Evolutionary conservation across 2,329 filamentous ascomycete species (phyloP).

Genomic region (Onygenales sp.): DNA sequence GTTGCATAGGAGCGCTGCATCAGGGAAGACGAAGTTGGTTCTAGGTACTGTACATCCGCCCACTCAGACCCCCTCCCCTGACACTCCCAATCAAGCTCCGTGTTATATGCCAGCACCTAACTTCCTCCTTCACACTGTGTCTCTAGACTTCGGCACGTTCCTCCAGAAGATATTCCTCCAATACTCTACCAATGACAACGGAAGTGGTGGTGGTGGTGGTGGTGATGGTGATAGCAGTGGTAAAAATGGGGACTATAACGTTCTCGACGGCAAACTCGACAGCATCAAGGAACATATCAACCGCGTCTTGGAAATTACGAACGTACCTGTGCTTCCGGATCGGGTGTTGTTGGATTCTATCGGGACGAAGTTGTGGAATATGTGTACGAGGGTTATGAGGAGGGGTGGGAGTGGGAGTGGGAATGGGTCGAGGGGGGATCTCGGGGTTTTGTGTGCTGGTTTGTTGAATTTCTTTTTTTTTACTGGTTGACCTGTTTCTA

Average conservation of each 20-base stretch:
- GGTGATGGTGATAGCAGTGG: background rate
- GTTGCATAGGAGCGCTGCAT: background rate
- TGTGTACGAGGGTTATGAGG: constrained; percentile 18
- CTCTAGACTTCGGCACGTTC: background rate
- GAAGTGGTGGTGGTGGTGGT: background rate
- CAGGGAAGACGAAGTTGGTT: background rate
- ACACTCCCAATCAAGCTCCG: no score
- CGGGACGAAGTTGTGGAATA: constrained; percentile 31
- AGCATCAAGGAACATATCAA: constrained; percentile 9
- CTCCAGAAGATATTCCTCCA: background rate
- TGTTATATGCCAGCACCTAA: no score
- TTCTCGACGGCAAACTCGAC: background rate
- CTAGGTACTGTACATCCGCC: background rate
- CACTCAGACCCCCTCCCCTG: background rate
- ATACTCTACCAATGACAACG: background rate
- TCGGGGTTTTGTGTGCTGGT: constrained; percentile 20
- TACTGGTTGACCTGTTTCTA: background rate
- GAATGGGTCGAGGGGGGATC: constrained; percentile 9
- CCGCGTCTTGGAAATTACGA: constrained; percentile 7
- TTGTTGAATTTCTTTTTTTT: constrained; percentile 8
- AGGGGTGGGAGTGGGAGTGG: constrained; percentile 4
- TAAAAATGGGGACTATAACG: background rate
- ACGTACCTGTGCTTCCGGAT: constrained; percentile 2
- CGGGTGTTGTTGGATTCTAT: constrained; percentile 19
- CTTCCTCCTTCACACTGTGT: background rate